Conservation (phyloP, 805 yeast genomes). For the Yarrowia hollandica region DNA sequence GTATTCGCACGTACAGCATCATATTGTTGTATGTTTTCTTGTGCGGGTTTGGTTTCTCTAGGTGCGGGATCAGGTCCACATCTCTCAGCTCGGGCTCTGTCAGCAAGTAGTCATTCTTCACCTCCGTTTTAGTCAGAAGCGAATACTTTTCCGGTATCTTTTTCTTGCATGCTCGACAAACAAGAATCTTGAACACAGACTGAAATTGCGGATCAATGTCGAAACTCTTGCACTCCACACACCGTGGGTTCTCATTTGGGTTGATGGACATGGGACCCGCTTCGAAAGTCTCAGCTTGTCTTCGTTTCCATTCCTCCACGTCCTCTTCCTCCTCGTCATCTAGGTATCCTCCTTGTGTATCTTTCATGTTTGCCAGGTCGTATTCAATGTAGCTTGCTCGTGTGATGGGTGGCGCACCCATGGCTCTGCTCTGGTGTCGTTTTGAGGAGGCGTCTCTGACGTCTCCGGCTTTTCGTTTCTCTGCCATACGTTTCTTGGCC, state of each 20-base stretch:
- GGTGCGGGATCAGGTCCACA: constrained; percentile 60
- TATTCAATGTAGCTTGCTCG: constrained; percentile 24
- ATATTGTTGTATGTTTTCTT: constrained; percentile 83
- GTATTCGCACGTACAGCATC: constrained; percentile 88
- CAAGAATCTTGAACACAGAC: constrained; percentile 69
- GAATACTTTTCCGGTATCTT: constrained; percentile 84
- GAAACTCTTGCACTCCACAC: constrained; percentile 77
- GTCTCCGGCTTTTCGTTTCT: constrained; percentile 17
- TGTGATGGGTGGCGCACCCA: constrained; percentile 19
- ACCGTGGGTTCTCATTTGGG: constrained; percentile 51
- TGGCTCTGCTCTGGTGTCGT: background rate
- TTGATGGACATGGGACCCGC: constrained; percentile 29
- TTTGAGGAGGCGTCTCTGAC: constrained; percentile 7
- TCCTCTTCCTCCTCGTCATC: constrained; percentile 42
- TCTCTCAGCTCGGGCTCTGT: constrained; percentile 93
- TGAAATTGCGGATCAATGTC: constrained; percentile 76
- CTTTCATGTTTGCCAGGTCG: constrained; percentile 89
- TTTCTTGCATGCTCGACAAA: constrained; percentile 76
- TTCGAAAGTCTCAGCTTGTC: constrained; percentile 48
- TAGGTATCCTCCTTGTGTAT: constrained; percentile 83
- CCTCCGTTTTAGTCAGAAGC: constrained; percentile 89
- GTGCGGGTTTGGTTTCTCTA: constrained; percentile 94
- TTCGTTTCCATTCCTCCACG: constrained; percentile 53
- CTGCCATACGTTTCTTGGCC: constrained; percentile 28
- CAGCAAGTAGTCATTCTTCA: constrained; percentile 84